These are phyloP conservation scores for Ophiocordyceps robertsii DNA, from an alignment of 2,329 filamentous ascomycete species.

Conservation along the genomic window DNA sequence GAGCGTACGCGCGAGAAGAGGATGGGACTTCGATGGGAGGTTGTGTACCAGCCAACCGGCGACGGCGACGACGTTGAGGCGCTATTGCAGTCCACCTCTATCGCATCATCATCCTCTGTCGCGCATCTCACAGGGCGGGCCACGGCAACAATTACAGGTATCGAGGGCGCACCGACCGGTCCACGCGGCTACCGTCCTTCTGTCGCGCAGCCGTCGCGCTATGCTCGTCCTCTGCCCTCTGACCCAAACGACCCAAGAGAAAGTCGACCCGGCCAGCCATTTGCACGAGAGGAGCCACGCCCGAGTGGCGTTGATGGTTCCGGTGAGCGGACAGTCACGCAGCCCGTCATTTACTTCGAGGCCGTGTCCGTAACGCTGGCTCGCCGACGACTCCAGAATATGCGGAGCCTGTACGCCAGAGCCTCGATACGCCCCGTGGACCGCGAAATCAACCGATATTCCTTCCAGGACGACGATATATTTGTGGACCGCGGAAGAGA, in stretches of 20 bases:
- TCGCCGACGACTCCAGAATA: constrained; percentile 46
- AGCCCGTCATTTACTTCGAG: not conserved
- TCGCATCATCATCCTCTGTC: constrained; percentile 1
- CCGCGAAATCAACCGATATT: constrained; percentile 51
- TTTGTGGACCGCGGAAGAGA: constrained; percentile 64
- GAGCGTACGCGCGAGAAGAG: constrained; percentile 27
- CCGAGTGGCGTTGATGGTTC: not conserved
- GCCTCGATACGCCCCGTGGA: constrained; percentile 27
- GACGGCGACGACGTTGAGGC: constrained; percentile 39
- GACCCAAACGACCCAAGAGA: constrained; percentile 1
- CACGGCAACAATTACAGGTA: constrained; percentile 1
- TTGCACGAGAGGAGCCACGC: constrained; percentile 35
- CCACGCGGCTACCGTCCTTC: constrained; percentile 16
- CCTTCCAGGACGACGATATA: constrained; percentile 51
- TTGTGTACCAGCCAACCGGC: constrained; percentile 49
- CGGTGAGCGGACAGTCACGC: not conserved
- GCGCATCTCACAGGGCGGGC: constrained; percentile 6
- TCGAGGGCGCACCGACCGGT: constrained; percentile 23
- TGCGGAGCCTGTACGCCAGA: constrained; percentile 32
- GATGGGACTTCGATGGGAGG: constrained; percentile 49
- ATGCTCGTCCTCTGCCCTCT: constrained; percentile 7
- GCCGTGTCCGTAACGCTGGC: constrained; percentile 27
- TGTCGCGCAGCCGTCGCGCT: constrained; percentile 16
- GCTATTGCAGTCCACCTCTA: constrained; percentile 3
- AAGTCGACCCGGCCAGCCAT: constrained; percentile 45